phyloP scores from a whole-genome alignment of 2,329 filamentous ascomycete genomes.

The Botrytis pseudocinerea region DNA sequence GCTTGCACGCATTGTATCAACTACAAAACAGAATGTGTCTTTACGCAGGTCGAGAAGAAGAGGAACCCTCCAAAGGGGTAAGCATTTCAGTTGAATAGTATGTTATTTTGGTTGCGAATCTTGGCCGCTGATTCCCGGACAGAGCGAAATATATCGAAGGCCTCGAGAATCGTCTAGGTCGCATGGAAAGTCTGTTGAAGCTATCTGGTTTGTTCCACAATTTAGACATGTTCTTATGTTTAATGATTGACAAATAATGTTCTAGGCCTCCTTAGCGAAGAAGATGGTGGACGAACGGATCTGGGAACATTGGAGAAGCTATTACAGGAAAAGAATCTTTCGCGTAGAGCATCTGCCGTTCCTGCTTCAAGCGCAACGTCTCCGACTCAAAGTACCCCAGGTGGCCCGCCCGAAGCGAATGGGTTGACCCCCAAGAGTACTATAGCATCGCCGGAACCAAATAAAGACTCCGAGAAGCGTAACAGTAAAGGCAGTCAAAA shows the following conservation, averaged over 20 bases:
- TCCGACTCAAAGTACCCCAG: constrained; percentile 47
- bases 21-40: constrained; percentile 96
- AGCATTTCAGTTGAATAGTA: constrained; percentile 33
- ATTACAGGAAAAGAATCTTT: constrained; percentile 55
- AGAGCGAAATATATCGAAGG: constrained; percentile 98
- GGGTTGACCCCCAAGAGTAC: constrained; percentile 47
- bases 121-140: constrained; percentile 35
- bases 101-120: constrained; percentile 30
- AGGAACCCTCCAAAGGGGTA: constrained; percentile 95
- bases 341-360: constrained; percentile 36
- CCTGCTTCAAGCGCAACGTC: constrained; percentile 37
- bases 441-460: constrained; percentile 51
- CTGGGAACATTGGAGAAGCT: constrained; percentile 84
- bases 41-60: constrained; percentile 99
- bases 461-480: constrained; percentile 33
- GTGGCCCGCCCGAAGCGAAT: constrained; percentile 41
- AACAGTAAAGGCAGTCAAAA: constrained; percentile 33
- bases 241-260: constrained; percentile 29
- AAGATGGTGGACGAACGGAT: constrained; percentile 83
- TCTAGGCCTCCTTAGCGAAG: constrained; percentile 75
- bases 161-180: constrained; percentile 87
- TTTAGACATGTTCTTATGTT: not conserved
- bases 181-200: constrained; percentile 90
- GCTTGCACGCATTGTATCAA: constrained; percentile 95
- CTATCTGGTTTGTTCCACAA: constrained; percentile 63